Conservation (phyloP, 345 rosid genomes). For the Kandelia obovata region DNA sequence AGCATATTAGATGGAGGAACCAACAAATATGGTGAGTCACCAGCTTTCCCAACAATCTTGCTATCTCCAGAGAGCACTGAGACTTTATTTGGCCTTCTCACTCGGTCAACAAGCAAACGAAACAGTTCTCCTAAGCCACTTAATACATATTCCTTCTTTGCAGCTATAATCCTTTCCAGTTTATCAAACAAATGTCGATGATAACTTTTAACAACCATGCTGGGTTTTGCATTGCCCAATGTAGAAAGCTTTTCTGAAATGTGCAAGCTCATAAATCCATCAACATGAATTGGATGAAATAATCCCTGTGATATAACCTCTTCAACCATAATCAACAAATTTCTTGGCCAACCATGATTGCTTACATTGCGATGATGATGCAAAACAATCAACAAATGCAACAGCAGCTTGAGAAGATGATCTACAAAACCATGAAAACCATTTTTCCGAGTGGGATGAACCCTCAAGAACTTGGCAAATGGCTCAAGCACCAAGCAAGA, state of each 20-base stretch:
- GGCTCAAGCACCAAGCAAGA: conserved; percentile 71
- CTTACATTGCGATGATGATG: conserved; percentile 28
- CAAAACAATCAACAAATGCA: conserved; percentile 50
- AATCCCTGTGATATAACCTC: conserved; percentile 64
- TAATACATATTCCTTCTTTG: conserved; percentile 43
- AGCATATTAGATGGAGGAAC: conserved; percentile 20
- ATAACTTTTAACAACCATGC: conserved; percentile 53
- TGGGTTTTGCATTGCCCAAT: conserved; percentile 26
- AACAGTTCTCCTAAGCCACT: conserved; percentile 62
- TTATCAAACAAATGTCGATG: conserved; percentile 76
- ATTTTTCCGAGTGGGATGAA: conserved; percentile 68
- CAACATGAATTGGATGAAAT: conserved; percentile 72
- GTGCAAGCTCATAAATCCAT: conserved; percentile 67
- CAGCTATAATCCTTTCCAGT: conserved; percentile 42
- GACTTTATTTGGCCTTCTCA: conserved; percentile 51
- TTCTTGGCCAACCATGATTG: conserved; percentile 24
- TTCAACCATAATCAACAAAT: conserved; percentile 46
- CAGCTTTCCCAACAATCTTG: conserved; percentile 24
- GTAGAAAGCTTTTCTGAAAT: conserved; percentile 50
- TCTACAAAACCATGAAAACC: conserved; percentile 67
- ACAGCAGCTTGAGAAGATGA: conserved; percentile 62
- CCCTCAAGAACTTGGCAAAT: conserved; percentile 69
- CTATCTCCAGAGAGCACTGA: conserved; percentile 36
- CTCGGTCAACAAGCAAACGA: conserved; percentile 56
- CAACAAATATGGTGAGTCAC: conserved; percentile 32